phyloP scores from a whole-genome alignment of 148 eudicot genomes.

The Cornus controversa region DNA sequence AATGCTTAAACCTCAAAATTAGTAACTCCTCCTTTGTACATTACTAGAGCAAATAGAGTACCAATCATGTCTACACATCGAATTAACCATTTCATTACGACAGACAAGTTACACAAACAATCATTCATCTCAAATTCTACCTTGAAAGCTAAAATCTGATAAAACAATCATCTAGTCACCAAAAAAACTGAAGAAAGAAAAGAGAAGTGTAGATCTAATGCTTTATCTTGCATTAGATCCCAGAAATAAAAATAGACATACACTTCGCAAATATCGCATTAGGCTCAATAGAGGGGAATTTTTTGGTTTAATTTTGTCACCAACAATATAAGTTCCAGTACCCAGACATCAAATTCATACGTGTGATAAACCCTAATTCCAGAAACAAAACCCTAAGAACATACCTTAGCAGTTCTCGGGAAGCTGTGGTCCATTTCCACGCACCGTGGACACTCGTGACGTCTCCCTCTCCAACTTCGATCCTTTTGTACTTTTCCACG shows the following conservation, averaged over 20 bases:
- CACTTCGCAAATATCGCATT: too few species aligned
- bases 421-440: too few species aligned
- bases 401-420: too few species aligned
- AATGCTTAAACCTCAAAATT: too few species aligned
- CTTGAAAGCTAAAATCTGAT: not conserved
- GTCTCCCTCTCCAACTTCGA: too few species aligned
- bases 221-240: not conserved
- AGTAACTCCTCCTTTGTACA: not conserved
- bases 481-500: too few species aligned
- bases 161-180: not conserved
- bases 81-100: not conserved
- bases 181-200: not conserved
- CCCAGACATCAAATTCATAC: too few species aligned
- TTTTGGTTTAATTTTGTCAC: not conserved
- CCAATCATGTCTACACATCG: not conserved
- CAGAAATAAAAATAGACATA: not conserved
- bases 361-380: too few species aligned
- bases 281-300: not conserved
- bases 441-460: too few species aligned
- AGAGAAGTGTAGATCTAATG: not conserved
- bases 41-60: not conserved
- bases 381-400: too few species aligned
- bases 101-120: not conserved
- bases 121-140: not conserved
- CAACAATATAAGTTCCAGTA: too few species aligned